phyloP scores from a whole-genome alignment of 2,329 filamentous ascomycete species.

The Xylaria sp. region DNA sequence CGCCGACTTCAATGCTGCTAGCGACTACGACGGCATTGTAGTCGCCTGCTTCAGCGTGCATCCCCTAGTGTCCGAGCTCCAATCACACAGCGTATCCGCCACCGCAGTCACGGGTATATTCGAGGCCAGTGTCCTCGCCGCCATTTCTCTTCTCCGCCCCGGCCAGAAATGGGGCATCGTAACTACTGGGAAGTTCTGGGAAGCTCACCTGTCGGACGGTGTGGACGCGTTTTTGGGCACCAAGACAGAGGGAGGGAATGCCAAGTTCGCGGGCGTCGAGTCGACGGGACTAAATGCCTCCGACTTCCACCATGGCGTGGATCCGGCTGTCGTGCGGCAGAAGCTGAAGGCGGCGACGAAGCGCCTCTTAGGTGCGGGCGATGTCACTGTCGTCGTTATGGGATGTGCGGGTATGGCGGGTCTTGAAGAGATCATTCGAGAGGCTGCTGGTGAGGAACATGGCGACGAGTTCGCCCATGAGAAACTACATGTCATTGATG shows the following conservation, averaged over 20 bases:
- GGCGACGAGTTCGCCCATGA: constrained; percentile 66
- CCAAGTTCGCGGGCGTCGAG: constrained; percentile 79
- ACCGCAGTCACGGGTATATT: constrained; percentile 78
- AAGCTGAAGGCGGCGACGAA: constrained; percentile 77
- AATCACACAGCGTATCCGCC: constrained; percentile 47
- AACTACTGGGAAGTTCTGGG: constrained; percentile 87
- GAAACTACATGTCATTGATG: constrained; percentile 77
- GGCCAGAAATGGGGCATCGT: constrained; percentile 81
- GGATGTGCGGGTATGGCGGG: constrained; percentile 94
- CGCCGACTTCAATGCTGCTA: constrained; percentile 59
- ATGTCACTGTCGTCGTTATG: constrained; percentile 76
- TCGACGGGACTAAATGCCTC: constrained; percentile 83
- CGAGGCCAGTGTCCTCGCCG: constrained; percentile 78
- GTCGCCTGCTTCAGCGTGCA: constrained; percentile 91
- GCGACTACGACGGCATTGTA: constrained; percentile 76
- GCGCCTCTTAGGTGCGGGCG: constrained; percentile 64
- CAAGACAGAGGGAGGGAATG: constrained; percentile 47
- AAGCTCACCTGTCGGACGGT: constrained; percentile 73
- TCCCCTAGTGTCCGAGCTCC: constrained; percentile 73
- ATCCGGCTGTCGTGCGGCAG: constrained; percentile 69
- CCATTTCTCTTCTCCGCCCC: constrained; percentile 61
- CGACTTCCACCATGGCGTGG: constrained; percentile 78
- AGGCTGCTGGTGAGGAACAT: constrained; percentile 71
- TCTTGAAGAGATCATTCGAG: constrained; percentile 78
- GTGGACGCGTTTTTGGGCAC: constrained; percentile 72